phyloP scores from a whole-genome alignment of 352 stramenopile species.

The Globisporangium ultimum region DNA sequence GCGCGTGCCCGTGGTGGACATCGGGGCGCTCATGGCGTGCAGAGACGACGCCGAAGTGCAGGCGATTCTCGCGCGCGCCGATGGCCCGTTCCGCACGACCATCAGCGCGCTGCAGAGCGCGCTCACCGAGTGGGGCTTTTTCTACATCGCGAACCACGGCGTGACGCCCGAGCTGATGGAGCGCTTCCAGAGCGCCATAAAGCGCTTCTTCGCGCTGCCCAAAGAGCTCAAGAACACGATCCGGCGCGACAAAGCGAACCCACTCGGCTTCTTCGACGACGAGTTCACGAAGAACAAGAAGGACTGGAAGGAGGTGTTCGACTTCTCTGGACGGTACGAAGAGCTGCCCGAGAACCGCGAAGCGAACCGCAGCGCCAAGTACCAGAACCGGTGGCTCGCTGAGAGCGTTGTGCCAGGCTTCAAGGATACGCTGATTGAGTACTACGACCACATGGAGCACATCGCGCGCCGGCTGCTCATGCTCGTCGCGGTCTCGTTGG shows the following conservation, averaged over 20 bases:
- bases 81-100: slow-evolving; percentile 21
- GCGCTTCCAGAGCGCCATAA: slow-evolving; percentile 60
- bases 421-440: slow-evolving; percentile 23
- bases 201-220: slow-evolving; percentile 82
- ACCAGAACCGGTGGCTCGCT: slow-evolving; percentile 82
- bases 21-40: slow-evolving; percentile 40
- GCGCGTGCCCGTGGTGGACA: slow-evolving; percentile 46
- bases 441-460: slow-evolving; percentile 29
- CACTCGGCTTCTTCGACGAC: slow-evolving; percentile 91
- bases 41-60: slow-evolving; percentile 32
- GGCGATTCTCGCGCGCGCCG: slow-evolving; percentile 13
- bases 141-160: slow-evolving; percentile 88
- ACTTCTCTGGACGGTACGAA: slow-evolving; percentile 51
- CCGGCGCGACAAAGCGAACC: slow-evolving; percentile 73
- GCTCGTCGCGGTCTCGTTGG: slow-evolving; percentile 31
- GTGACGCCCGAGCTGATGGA: slow-evolving; percentile 55
- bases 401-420: slow-evolving; percentile 53
- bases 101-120: slow-evolving; percentile 48
- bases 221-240: slow-evolving; percentile 49
- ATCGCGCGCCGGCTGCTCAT: slow-evolving; percentile 29
- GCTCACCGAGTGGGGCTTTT: slow-evolving; percentile 88
- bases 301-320: slow-evolving; percentile 91
- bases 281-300: slow-evolving; percentile 92
- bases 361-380: slow-evolving; percentile 74
- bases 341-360: slow-evolving; percentile 34